Evolutionary conservation across 73 alveolate species (phyloP).

Genomic region (Tetrahymena thermophila): DNA sequence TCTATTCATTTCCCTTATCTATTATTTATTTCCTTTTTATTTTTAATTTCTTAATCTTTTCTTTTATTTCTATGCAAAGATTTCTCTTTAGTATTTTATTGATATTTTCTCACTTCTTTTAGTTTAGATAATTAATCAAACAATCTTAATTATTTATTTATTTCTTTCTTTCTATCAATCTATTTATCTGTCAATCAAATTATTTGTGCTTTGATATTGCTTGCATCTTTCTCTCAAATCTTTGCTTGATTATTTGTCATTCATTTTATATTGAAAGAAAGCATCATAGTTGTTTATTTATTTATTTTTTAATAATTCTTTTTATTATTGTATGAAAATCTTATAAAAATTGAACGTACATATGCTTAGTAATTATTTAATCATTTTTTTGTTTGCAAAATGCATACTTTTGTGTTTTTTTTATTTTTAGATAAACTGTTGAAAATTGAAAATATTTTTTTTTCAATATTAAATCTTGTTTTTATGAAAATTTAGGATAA

Average conservation of each 20-base stretch:
- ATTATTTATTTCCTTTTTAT: not conserved
- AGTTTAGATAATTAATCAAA: not conserved
- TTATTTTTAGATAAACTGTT: too few relatives aligned
- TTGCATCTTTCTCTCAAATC: not conserved
- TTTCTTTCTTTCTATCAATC: too few relatives aligned
- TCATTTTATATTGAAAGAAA: not conserved
- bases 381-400: too few relatives aligned
- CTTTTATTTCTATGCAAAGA: not conserved
- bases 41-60: not conserved
- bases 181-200: not conserved
- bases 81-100: not conserved
- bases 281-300: too few relatives aligned
- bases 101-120: not conserved
- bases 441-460: too few relatives aligned
- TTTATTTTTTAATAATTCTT: too few relatives aligned
- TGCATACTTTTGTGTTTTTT: too few relatives aligned
- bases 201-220: not conserved
- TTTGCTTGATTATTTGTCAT: not conserved
- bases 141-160: not conserved
- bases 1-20: constrained; percentile 1
- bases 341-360: too few relatives aligned
- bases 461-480: too few relatives aligned
- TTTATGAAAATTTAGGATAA: not conserved
- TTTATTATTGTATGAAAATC: too few relatives aligned
- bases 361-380: too few relatives aligned